phyloP scores from a whole-genome alignment of 345 rosid genomes.

The Populus euphratica region DNA sequence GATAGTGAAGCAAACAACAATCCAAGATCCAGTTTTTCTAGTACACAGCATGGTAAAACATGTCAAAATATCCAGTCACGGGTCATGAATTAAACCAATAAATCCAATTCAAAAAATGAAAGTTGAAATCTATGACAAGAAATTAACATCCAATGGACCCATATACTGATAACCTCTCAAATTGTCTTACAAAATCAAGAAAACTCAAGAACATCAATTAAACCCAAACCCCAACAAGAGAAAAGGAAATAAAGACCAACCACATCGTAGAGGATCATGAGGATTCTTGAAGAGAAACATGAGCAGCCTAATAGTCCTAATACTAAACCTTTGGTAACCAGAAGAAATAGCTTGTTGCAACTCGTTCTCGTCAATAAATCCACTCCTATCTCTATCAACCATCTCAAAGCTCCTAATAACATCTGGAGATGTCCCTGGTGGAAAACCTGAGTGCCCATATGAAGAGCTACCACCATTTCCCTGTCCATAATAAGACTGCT shows the following conservation, averaged over 20 bases:
- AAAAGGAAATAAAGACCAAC: slow-evolving; percentile 22
- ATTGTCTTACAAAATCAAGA: neutral
- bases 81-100: neutral
- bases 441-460: slow-evolving; percentile 30
- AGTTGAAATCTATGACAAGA: neutral
- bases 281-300: slow-evolving; percentile 66
- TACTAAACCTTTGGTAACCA: slow-evolving; percentile 43
- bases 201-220: neutral
- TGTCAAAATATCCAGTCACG: neutral
- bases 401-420: slow-evolving; percentile 53
- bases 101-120: neutral
- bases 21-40: neutral
- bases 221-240: neutral
- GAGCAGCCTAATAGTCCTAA: slow-evolving; percentile 53
- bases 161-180: neutral
- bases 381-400: slow-evolving; percentile 60
- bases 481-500: neutral
- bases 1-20: neutral
- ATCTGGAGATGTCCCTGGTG: slow-evolving; percentile 48
- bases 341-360: slow-evolving; percentile 55
- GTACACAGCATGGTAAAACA: neutral
- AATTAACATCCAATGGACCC: neutral
- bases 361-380: slow-evolving; percentile 62
- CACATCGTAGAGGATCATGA: slow-evolving; percentile 40
- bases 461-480: slow-evolving; percentile 22